A percentile compares a stretch with the other conserved stretches of the same genome.
Evolutionary conservation across 768 basidiomycete genomes (phyloP).

Genomic region (Kondoa malvinella): DNA sequence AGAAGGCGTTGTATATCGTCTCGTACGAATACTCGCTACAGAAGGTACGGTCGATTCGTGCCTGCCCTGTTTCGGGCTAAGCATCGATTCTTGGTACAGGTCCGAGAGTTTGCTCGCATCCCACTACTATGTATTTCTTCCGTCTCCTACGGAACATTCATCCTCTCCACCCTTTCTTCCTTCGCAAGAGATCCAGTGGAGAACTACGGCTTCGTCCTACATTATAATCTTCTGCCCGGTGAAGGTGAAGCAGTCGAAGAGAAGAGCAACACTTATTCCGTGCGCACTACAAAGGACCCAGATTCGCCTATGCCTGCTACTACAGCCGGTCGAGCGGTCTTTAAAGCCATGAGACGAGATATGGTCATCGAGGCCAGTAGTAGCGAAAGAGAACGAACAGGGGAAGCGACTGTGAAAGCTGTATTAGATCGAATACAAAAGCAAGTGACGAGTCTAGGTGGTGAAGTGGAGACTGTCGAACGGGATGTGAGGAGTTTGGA

Average conservation of each 20-base stretch:
- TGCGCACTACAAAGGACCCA: conserved; percentile 41
- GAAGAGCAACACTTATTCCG: conserved; percentile 53
- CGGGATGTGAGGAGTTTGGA: not conserved
- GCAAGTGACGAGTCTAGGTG: not conserved
- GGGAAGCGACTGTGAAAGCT: not conserved
- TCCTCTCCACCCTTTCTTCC: conserved; percentile 81
- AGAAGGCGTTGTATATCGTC: conserved; percentile 21
- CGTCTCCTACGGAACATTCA: conserved; percentile 70
- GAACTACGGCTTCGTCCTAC: conserved; percentile 71
- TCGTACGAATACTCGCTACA: conserved; percentile 26
- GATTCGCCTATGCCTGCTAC: not conserved
- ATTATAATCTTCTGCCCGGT: conserved; percentile 46
- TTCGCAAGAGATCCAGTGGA: conserved; percentile 70
- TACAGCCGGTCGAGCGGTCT: conserved; percentile 2
- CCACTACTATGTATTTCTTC: conserved; percentile 61
- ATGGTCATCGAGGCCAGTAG: conserved; percentile 10
- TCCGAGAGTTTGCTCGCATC: conserved; percentile 72
- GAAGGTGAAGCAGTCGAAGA: conserved; percentile 40
- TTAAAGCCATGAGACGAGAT: conserved; percentile 20
- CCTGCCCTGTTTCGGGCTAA: not conserved
- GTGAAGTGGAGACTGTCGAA: not conserved
- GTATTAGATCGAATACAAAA: not conserved
- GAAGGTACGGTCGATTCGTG: conserved; percentile 18
- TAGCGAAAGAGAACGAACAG: not conserved
- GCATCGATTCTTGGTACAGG: conserved; percentile 47